Evolutionary conservation across 2,329 filamentous ascomycete genomes (phyloP), one percentile per base, ranked within the genome.

Genomic region (Fonsecaea monophora): DNA sequence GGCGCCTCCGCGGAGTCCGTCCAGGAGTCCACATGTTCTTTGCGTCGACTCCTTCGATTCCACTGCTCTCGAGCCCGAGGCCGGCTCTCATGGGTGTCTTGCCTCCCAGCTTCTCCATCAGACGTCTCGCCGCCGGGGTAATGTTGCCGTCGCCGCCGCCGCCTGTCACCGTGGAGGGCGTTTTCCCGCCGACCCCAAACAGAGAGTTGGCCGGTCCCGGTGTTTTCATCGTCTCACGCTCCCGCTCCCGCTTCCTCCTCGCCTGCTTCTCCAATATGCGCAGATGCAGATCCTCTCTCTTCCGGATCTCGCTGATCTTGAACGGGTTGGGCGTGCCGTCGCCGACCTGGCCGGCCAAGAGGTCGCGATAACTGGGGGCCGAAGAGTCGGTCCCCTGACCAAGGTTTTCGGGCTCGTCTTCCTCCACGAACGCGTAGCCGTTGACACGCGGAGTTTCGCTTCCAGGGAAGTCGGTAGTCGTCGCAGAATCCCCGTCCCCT

Each of bases 371-470:
- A 38, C 70, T 72, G 48, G 80, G 78, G 7, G 91, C 80, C 62
- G 89, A 79, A 74, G 90, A 83, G 71, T 71, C 73, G 68, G 81
- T 70, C n/a, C 82, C 79, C 54, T 76, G 68, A n/a, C 74, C 50
- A 7, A 77, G 74, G 1, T 75, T 72, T 15, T 81, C 80, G 21
- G 78, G 72, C 59, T 83, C 82, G 60, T 83, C 91, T 64, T 96
- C 92, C 72, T 97, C 93, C 40, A 99, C 94, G 78, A 97, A 98
- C 0, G 92, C 87, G 77, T 97, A 99, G 1, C 95, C 95, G 70
- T 96, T 96, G 0, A 98, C 92, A 1, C 92, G 86, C 0, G 94
- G 95, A 0, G 94, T 98, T 77, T 96, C 93, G 65, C 84, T 85
- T 15, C 89, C 90, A 0, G 83, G 83, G 67, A 82, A 86, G 2